phyloP scores from a whole-genome alignment of 345 rosid genomes.

The Murraya koenigii region DNA sequence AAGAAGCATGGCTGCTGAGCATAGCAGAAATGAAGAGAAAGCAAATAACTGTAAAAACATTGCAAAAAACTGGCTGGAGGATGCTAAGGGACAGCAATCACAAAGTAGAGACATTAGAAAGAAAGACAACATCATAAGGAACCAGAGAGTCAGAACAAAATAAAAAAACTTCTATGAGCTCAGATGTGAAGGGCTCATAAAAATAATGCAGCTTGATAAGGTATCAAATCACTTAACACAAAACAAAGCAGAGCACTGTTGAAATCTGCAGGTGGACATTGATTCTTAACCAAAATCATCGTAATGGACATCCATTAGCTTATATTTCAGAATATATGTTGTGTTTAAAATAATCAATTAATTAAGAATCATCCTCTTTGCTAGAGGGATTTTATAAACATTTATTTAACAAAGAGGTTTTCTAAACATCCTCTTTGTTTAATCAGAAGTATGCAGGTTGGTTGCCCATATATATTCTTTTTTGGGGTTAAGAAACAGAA shows the following conservation, averaged over 20 bases:
- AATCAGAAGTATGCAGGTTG: too few species aligned
- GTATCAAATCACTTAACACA: neutral
- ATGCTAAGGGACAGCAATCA: too few species aligned
- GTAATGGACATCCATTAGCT: too few species aligned
- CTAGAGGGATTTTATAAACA: too few species aligned
- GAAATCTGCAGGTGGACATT: neutral
- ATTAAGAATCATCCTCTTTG: too few species aligned
- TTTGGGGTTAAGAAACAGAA: too few species aligned
- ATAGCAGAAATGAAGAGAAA: neutral
- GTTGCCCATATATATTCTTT: too few species aligned
- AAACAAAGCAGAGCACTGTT: neutral
- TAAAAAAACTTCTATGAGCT: neutral
- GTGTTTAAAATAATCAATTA: too few species aligned
- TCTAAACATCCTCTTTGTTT: too few species aligned
- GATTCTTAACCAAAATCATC: neutral
- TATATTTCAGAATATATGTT: too few species aligned
- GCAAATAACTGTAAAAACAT: neutral
- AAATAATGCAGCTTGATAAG: neutral
- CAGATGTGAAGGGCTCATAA: neutral
- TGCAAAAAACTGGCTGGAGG: neutral
- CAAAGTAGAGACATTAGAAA: too few species aligned
- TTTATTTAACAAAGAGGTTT: too few species aligned
- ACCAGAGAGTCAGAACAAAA: neutral
- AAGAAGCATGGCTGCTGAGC: neutral
- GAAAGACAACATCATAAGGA: neutral